Evolutionary conservation across 2,329 filamentous ascomycete species (phyloP), one percentile per base, ranked within the genome.

Genomic region (Aureobasidium uvarum): DNA sequence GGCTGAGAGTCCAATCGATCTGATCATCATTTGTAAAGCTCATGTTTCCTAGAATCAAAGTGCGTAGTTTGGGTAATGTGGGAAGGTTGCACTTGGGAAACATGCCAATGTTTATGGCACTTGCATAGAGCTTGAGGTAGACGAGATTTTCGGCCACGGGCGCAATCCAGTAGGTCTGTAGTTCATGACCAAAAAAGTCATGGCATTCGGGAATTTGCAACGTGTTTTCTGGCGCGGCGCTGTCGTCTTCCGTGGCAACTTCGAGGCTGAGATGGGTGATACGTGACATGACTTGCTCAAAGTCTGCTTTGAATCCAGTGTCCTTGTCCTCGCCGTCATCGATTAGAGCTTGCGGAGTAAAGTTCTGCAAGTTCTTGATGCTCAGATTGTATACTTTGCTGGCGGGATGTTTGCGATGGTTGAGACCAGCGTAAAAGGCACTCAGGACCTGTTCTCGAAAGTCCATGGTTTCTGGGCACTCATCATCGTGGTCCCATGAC

Each of bases 11-110:
- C 80, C 81, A 83, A 11, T 80, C 77, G 0, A 82, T 68, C 59
- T 83, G 81, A 73, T 77, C 78, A 20, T 81, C 75, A 43, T 81
- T 74, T 3, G 74, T 72, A 51, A 84, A 80, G 3, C 75, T 72
- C 18, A 76, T 79, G 1, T 76, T 77, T 0, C 79, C 78, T 0
- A 84, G 67, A 0, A 75, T 71, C 0, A 83, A 72, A 0, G 75
- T 72, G 31, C 74, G 74, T 3, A 83, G 75, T 0, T 73, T 70
- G 0, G 78, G 78, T 31, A 82, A 78, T 16, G 68, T 64, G 68
- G 64, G n/a, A 20, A 81, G 73, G 38, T 81, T 74, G 46, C 78
- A 71, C n/a, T 72, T 72, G 0, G 78, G 79, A 2, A 74, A 74
- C 69, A 74, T 80, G 1, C 81, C 77, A 67, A 76, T 81, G 54